Evolutionary conservation across 2,329 filamentous ascomycete species (phyloP), one percentile per base, ranked within the genome.

Genomic region (Dryadomyces quercivorus): DNA sequence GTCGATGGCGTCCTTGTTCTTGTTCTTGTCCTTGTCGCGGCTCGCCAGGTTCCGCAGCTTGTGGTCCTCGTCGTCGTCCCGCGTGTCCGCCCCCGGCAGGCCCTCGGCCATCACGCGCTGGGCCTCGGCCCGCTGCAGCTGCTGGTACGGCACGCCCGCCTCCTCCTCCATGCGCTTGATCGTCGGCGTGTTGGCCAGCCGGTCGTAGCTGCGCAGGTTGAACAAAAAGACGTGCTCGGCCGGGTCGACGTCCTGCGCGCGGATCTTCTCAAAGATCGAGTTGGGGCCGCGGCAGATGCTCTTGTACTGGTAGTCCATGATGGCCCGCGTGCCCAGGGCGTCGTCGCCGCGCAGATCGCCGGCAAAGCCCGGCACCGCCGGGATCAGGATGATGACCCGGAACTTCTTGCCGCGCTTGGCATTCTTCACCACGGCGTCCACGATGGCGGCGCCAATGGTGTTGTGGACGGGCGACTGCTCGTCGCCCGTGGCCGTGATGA

Each of bases 231-330:
- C 83, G 68, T 97, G 80, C 57, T 96, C 64, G 0, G 63, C 78
- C 0, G 91, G 89, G 61, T 96, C 83, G 1, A 93, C 80, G 1
- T 87, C 90, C 58, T 86, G 80, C 47, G 69, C 69, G 55, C 75
- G 74, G 56, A 96, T 82, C 64, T 86, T 84, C 43, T 81, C 89
- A 62, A 86, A 93, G 52, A 98, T 97, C 5, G 89, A 95, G 65
- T 97, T 76, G 59, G 94, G 85, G 6, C 93, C 93, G 47, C 93
- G 85, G 64, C 86, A 88, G 60, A 98, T 95, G 0, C 89, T 95
- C 70, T 94, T 95, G 75, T 93, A 98, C 66, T 97, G 93, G 64
- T 95, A 97, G 66, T 97, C 91, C 89, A 98, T 97, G 63, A 97
- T 98, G 12, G 91, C 92, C 50, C 89, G 73, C 0, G 92, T 97